Percentiles rank a stretch among this genome's conserved stretches.
phyloP scores from a whole-genome alignment of 129 eudicot genomes.

The Tanacetum coccineum region DNA sequence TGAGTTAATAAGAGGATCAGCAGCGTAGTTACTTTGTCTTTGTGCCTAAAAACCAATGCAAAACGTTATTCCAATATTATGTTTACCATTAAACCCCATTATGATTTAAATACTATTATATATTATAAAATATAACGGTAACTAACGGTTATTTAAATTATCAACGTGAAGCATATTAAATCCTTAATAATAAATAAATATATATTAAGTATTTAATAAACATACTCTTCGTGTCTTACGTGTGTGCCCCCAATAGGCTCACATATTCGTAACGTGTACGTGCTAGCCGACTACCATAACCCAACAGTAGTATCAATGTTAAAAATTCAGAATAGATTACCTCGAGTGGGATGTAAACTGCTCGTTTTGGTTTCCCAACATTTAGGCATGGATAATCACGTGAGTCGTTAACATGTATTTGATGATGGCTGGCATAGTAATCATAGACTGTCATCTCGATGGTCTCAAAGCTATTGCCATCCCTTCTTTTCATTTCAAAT shows the following conservation, averaged over 20 bases:
- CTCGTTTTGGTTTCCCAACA: slow-evolving; percentile 79
- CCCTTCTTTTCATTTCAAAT: slow-evolving; percentile 49
- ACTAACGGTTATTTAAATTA: too few species aligned
- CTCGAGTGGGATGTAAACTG: slow-evolving; percentile 75
- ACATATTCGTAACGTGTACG: too few species aligned
- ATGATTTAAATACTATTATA: background rate
- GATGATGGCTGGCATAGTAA: slow-evolving; percentile 53
- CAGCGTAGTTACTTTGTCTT: slow-evolving; percentile 37
- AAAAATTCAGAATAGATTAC: slow-evolving; percentile 24
- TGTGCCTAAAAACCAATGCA: slow-evolving; percentile 22
- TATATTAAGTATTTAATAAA: too few species aligned
- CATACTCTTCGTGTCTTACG: too few species aligned
- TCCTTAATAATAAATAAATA: too few species aligned
- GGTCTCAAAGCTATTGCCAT: slow-evolving; percentile 27
- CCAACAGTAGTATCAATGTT: background rate
- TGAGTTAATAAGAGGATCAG: slow-evolving; percentile 64
- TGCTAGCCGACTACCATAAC: too few species aligned
- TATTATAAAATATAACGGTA: too few species aligned
- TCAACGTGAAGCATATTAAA: too few species aligned
- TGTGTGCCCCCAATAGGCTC: too few species aligned
- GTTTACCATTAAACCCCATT: slow-evolving; percentile 1
- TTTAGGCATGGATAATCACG: slow-evolving; percentile 76
- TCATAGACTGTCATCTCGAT: slow-evolving; percentile 61
- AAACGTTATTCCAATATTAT: background rate
- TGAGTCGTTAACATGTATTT: slow-evolving; percentile 41